These are phyloP conservation scores for Pseudisothecium myosuroides DNA, from an alignment of 225 moss, liverwort and hornwort species.

Conservation along the genomic window DNA sequence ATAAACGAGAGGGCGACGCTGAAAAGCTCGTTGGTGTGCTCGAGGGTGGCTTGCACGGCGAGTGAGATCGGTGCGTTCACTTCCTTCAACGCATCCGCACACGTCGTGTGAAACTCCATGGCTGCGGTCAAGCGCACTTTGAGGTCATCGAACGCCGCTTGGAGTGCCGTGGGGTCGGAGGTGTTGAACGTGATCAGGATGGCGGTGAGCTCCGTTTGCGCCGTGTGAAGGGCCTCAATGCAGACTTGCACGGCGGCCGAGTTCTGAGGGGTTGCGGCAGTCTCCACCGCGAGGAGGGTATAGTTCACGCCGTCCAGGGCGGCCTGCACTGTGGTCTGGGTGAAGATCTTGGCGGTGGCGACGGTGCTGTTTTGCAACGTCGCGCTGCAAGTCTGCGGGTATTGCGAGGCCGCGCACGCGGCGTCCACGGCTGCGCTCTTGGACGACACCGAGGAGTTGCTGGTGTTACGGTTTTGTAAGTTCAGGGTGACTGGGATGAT, in stretches of 20 bases:
- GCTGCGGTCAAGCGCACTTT: constrained; percentile 16
- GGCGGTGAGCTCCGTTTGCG: not conserved
- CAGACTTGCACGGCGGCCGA: constrained; percentile 19
- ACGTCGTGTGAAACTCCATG: constrained; percentile 40
- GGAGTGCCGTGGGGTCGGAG: not conserved
- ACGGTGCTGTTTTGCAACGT: not conserved
- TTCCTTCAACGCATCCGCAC: constrained; percentile 16
- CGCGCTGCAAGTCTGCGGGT: constrained; percentile 8
- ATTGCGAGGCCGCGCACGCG: constrained; percentile 19
- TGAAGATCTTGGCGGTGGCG: not conserved
- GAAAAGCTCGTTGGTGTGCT: constrained; percentile 15
- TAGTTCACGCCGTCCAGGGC: not conserved
- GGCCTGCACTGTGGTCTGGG: not conserved
- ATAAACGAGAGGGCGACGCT: constrained; percentile 25
- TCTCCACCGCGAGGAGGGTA: not conserved
- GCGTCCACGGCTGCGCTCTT: not conserved
- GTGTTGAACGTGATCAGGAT: not conserved
- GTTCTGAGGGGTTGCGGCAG: not conserved
- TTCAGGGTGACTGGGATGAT: not conserved
- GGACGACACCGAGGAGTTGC: not conserved
- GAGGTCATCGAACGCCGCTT: not conserved
- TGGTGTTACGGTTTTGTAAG: not conserved
- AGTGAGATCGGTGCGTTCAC: not conserved
- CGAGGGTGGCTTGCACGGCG: not conserved
- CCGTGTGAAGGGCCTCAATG: not conserved